Evolutionary conservation across 768 basidiomycete species (phyloP).

Genomic region (Collybia nuda): DNA sequence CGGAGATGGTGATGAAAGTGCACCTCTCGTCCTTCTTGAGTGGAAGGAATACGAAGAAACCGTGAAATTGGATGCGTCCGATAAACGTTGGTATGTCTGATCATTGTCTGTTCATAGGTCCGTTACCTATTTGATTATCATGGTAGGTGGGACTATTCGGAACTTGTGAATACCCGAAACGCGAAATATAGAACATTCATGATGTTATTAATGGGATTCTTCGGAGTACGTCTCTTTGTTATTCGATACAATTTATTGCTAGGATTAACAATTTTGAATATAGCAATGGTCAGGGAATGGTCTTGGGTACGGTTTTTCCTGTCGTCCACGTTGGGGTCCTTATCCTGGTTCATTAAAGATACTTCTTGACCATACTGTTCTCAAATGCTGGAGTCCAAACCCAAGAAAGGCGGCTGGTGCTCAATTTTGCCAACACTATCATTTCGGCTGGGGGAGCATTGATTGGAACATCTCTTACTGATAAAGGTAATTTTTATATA

Average conservation of each 20-base stretch:
- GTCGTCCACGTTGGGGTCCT: not conserved
- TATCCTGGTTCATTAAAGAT: conserved; percentile 20
- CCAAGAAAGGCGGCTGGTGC: conserved; percentile 35
- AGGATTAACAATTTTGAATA: not conserved
- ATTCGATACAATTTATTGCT: not conserved
- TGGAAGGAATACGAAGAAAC: conserved; percentile 52
- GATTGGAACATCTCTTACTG: conserved; percentile 39
- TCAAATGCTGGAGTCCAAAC: conserved; percentile 35
- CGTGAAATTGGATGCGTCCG: conserved; percentile 48
- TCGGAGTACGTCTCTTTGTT: conserved; percentile 32
- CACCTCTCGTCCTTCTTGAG: conserved; percentile 50
- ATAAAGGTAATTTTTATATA: conserved; percentile 27
- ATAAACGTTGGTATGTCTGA: conserved; percentile 51
- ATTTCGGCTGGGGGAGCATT: conserved; percentile 39
- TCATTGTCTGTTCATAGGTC: not conserved
- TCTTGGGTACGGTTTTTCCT: conserved; percentile 33
- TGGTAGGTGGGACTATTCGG: conserved; percentile 49
- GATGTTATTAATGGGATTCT: conserved; percentile 54
- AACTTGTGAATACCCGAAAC: conserved; percentile 45
- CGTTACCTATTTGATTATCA: not conserved
- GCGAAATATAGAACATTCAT: conserved; percentile 45
- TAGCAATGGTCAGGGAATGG: conserved; percentile 58
- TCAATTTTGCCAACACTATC: conserved; percentile 43
- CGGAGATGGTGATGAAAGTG: conserved; percentile 47
- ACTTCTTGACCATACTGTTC: conserved; percentile 44